Evolutionary conservation across 257 asterid genomes (phyloP), one percentile per base, ranked within the genome.

Genomic region (Cordia subcordata): DNA sequence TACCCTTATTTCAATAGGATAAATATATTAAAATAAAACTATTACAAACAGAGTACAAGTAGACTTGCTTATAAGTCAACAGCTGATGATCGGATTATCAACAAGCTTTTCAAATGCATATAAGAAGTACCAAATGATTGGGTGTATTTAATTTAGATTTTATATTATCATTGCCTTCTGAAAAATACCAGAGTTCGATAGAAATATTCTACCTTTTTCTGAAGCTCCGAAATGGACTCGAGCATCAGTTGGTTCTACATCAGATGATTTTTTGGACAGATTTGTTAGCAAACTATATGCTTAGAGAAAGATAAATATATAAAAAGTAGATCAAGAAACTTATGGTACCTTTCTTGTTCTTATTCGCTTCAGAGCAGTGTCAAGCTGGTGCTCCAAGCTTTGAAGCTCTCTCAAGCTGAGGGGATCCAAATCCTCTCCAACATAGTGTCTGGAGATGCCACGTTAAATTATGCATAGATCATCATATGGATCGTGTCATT

Each of bases 211-310:
- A 89, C 96, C 96, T 81, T 82, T 46, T 84, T 89, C 57, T 82
- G 95, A 61, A 80, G 95, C 69, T 79, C 77, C 39, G 91, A 77
- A 75, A 89, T 71, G 45, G 95, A 78, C 68, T 86, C 87, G n/a
- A 77, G 75, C 96, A 89, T 86, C 10, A 75, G 74, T 68, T 89
- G 96, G 72, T 86, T 86, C 96, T 88, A 93, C 75, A 35, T 23
- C 20, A 12, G 13, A 5, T n/a, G 21, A 27, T 53, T 32, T 14
- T n/a, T 10, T 4, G 12, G 37, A 39, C 4, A 33, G 5, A 53
- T 20, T 3, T 3, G 16, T 53, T 53, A 16, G n/a, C n/a, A n/a
- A n/a, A n/a, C n/a, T n/a, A n/a, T n/a, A n/a, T n/a, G n/a, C n/a
- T n/a, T 14, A 14, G 53, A 21, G 53, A n/a, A 47, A 18, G 15